Percentiles rank a stretch among this genome's conserved stretches.
Evolutionary conservation across 2,329 filamentous ascomycete species (phyloP).

Genomic region (Orbilia oligospora): DNA sequence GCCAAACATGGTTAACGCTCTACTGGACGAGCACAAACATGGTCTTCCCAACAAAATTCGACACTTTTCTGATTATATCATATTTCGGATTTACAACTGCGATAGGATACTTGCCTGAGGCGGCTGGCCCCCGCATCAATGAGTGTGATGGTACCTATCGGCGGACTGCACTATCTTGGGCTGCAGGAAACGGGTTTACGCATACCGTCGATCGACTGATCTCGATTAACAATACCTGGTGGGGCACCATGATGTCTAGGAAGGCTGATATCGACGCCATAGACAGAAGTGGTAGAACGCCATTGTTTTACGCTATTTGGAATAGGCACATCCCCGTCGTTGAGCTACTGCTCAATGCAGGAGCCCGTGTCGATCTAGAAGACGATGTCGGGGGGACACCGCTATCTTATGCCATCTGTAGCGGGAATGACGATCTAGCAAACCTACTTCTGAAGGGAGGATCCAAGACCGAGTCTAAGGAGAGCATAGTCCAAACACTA

Average conservation of each 20-base stretch:
- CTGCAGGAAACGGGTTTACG: conserved; percentile 14
- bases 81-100: conserved; percentile 24
- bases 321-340: background rate
- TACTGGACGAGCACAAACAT: conserved; percentile 20
- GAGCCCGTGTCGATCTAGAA: background rate
- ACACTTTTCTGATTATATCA: conserved; percentile 13
- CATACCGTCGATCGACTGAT: background rate
- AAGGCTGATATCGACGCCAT: conserved; percentile 16
- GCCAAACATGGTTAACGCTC: conserved; percentile 19
- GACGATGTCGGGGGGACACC: conserved; percentile 33
- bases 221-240: background rate
- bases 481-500: background rate
- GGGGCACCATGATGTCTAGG: background rate
- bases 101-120: background rate
- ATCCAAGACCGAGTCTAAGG: too few relatives aligned
- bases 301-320: conserved; percentile 11
- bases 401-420: conserved; percentile 23
- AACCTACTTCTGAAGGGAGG: background rate
- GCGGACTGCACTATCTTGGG: conserved; percentile 32
- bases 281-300: conserved; percentile 22
- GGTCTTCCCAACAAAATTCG: conserved; percentile 12
- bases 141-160: background rate
- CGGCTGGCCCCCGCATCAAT: background rate
- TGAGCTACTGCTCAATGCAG: conserved; percentile 8
- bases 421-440: background rate